These are phyloP conservation scores for Balamuthia mandrillaris DNA, from an alignment of 208 protist species.

Conservation along the genomic window DNA sequence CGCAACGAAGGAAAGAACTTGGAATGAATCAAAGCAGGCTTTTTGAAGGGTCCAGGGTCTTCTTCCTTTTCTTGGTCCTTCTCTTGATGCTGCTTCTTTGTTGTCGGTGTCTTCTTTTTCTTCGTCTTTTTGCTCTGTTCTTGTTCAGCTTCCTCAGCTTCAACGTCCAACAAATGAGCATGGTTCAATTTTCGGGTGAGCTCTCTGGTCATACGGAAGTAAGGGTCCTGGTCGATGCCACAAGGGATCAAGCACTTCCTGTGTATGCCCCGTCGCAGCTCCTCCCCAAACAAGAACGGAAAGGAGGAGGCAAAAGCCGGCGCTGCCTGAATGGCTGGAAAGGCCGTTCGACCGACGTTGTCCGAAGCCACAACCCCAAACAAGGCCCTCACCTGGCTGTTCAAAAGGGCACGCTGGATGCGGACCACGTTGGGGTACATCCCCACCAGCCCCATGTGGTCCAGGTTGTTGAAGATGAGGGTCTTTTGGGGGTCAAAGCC, in stretches of 20 bases:
- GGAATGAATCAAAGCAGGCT: constrained; percentile 94
- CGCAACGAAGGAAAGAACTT: too few species aligned
- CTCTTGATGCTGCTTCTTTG: too few species aligned
- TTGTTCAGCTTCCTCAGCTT: too few species aligned
- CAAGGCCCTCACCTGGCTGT: constrained; percentile 83
- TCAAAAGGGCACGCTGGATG: constrained; percentile 86
- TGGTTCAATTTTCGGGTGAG: constrained; percentile 84
- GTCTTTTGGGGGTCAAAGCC: constrained; percentile 95
- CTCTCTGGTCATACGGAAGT: constrained; percentile 95
- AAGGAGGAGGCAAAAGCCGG: constrained; percentile 92
- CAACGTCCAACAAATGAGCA: too few species aligned
- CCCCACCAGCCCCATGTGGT: constrained; percentile 84
- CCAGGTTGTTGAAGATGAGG: constrained; percentile 97
- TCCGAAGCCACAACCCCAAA: constrained; percentile 86
- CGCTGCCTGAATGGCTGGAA: constrained; percentile 94
- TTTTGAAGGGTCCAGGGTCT: too few species aligned
- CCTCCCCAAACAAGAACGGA: constrained; percentile 79
- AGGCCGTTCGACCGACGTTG: constrained; percentile 80
- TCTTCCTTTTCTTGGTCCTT: constrained; percentile 85
- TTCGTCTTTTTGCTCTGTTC: too few species aligned
- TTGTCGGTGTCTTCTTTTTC: too few species aligned
- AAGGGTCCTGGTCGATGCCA: constrained; percentile 93
- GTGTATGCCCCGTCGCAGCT: too few species aligned
- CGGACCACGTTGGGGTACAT: constrained; percentile 90
- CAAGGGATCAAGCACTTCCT: constrained; percentile 96